phyloP scores from a whole-genome alignment of 352 stramenopile genomes.

The Pythium grandisporangium region DNA sequence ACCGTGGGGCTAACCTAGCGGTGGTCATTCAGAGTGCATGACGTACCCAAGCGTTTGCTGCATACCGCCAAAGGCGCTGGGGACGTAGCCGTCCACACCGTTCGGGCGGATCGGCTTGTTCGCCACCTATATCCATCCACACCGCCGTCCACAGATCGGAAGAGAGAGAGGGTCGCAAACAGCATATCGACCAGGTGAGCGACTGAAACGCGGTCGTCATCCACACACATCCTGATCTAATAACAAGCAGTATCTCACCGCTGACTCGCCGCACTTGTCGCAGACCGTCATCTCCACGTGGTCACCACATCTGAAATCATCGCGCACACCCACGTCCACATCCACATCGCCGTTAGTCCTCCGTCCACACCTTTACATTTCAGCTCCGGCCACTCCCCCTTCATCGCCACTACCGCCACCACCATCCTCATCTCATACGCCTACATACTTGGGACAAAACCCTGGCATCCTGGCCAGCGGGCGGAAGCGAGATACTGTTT shows the following conservation, averaged over 20 bases:
- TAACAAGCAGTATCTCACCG: slow-evolving; percentile 21
- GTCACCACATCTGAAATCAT: slow-evolving; percentile 41
- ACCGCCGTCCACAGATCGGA: too few relatives aligned
- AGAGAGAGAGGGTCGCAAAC: too few relatives aligned
- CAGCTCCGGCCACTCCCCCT: too few relatives aligned
- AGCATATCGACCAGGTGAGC: too few relatives aligned
- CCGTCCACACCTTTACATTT: background rate
- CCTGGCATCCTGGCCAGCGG: slow-evolving; percentile 40
- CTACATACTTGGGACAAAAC: slow-evolving; percentile 61
- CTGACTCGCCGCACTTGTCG: slow-evolving; percentile 49
- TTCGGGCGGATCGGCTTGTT: slow-evolving; percentile 24
- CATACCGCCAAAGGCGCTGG: slow-evolving; percentile 54
- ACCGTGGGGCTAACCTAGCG: too few relatives aligned
- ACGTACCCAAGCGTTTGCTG: slow-evolving; percentile 44
- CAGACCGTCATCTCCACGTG: slow-evolving; percentile 40
- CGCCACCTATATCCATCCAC: too few relatives aligned
- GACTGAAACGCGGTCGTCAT: too few relatives aligned
- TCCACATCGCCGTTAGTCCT: background rate
- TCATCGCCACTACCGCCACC: too few relatives aligned
- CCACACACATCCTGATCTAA: too few relatives aligned
- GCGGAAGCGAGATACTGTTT: too few relatives aligned
- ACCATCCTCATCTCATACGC: too few relatives aligned
- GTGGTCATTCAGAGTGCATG: too few relatives aligned
- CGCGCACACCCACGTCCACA: background rate
- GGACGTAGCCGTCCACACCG: slow-evolving; percentile 35